A percentile compares a stretch with the other conserved stretches of the same genome.
phyloP scores from a whole-genome alignment of 352 stramenopile genomes.

The Globisporangium perplexum region DNA sequence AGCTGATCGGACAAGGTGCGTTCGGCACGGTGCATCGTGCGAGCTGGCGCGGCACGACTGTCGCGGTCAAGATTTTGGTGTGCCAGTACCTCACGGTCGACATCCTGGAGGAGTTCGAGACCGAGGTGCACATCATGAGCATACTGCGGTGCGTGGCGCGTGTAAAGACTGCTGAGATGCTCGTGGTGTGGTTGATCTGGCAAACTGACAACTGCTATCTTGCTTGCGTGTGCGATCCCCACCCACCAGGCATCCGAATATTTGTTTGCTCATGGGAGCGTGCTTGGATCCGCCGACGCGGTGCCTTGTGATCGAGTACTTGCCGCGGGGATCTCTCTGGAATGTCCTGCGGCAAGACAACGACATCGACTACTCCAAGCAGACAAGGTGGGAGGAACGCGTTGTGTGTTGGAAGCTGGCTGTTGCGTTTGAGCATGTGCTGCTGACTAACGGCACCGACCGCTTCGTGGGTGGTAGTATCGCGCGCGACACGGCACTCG shows the following conservation, averaged over 20 bases:
- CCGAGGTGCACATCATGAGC: slow-evolving; percentile 88
- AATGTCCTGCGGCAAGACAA: slow-evolving; percentile 81
- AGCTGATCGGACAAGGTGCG: slow-evolving; percentile 82
- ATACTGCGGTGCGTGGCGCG: slow-evolving; percentile 55
- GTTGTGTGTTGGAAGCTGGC: background rate
- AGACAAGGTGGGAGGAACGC: slow-evolving; percentile 45
- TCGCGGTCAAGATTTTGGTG: slow-evolving; percentile 84
- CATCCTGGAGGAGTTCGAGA: slow-evolving; percentile 84
- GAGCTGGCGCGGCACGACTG: slow-evolving; percentile 62
- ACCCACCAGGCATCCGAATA: slow-evolving; percentile 73
- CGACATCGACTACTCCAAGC: slow-evolving; percentile 61
- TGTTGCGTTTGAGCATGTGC: background rate
- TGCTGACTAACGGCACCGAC: slow-evolving; percentile 3
- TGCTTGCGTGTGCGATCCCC: slow-evolving; percentile 5
- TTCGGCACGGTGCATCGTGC: slow-evolving; percentile 80
- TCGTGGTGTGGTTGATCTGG: background rate
- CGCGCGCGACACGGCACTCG: slow-evolving; percentile 68
- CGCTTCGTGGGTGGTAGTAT: slow-evolving; percentile 31
- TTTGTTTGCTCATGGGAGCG: slow-evolving; percentile 79
- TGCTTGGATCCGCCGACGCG: slow-evolving; percentile 73
- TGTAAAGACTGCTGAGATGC: background rate
- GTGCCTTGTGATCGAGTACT: slow-evolving; percentile 85
- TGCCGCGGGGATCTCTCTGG: slow-evolving; percentile 77
- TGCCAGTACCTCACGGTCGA: slow-evolving; percentile 80
- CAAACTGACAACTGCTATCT: background rate